Evolutionary conservation across 2,329 filamentous ascomycete genomes (phyloP), one percentile per base, ranked within the genome.

Genomic region (Aspergillus piperis): DNA sequence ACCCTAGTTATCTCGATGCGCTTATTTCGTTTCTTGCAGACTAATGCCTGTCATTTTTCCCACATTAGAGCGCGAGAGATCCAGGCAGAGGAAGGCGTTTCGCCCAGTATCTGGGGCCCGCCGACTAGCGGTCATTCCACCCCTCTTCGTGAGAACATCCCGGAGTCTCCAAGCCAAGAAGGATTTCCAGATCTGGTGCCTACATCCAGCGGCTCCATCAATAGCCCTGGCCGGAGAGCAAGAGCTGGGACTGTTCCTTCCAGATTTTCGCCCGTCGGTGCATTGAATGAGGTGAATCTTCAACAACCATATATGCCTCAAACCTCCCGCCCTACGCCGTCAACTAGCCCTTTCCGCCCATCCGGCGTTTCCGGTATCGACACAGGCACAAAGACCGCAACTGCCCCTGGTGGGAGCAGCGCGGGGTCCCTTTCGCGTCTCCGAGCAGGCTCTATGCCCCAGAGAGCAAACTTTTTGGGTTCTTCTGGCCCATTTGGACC

Each of bases 71-170:
- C 95, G 67, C 87, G 95, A 76, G 95, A 99, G 78, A 97, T 98
- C 64, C 94, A 98, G 81, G 93, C 93, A 57, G 93, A 97, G 80
- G 94, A 98, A 84, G 93, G 93, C 54, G 84, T 96, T 82, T 74
- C 88, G 83, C 72, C 84, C 86, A 76, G 88, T 72, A 89, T 90
- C 47, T 98, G 95, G 95, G 92, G 95, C 10, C 94, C 95, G 66
- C 94, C 95, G 52, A 96, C 94, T 58, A 97, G 94, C 75, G 95
- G 94, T 66, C 94, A 96, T 77, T 97, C 94, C 19, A 97, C 94
- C 44, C 95, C 95, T 68, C 85, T 99, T 54, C 91, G 95, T 72
- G 95, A 98, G 81, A 97, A 94, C 66, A 98, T 99, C 63, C 93
- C 94, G 65, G 95, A 99, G 79, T 97, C 94, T 38, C 95, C 95